A percentile compares a stretch with the other conserved stretches of the same genome.
These are phyloP conservation scores for Cenchrus americanus DNA, from an alignment of 176 grass and related monocot species.

Conservation along the genomic window DNA sequence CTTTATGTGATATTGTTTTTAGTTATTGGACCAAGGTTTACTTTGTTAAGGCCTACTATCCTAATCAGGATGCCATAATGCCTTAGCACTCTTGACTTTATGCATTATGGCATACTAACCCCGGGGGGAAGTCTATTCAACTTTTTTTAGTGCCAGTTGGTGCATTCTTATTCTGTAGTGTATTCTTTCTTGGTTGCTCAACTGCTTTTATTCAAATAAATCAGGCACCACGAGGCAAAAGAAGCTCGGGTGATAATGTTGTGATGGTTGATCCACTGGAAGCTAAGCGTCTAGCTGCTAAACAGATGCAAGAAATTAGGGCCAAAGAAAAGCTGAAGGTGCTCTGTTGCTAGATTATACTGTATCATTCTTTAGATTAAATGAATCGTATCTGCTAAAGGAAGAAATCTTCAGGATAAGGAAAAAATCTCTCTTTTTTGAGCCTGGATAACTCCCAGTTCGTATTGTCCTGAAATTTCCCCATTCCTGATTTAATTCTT, in stretches of 20 bases:
- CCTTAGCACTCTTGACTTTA: not conserved
- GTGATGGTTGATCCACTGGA: slow-evolving; percentile 96
- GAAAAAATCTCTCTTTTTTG: not conserved
- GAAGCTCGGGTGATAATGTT: slow-evolving; percentile 68
- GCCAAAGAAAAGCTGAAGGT: slow-evolving; percentile 86
- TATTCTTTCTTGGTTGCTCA: slow-evolving; percentile 36
- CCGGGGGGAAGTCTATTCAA: not conserved
- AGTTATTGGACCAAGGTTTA: not conserved
- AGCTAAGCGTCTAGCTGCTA: slow-evolving; percentile 86
- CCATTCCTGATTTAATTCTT: slow-evolving; percentile 12
- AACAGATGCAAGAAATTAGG: slow-evolving; percentile 92
- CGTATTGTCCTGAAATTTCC: not conserved
- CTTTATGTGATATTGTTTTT: not conserved
- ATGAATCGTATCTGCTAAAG: slow-evolving; percentile 32
- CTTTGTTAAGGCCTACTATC: not conserved
- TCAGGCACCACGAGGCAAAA: slow-evolving; percentile 65
- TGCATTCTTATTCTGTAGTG: slow-evolving; percentile 15
- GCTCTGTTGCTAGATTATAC: slow-evolving; percentile 13
- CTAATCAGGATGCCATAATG: not conserved
- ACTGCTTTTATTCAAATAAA: slow-evolving; percentile 26
- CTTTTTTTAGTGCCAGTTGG: not conserved
- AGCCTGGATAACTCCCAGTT: not conserved
- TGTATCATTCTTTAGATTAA: slow-evolving; percentile 11
- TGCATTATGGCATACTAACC: not conserved
- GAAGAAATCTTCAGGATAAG: slow-evolving; percentile 20